Evolutionary conservation across 2,329 filamentous ascomycete species (phyloP).

Genomic region (Ophiosphaerella herpotricha): DNA sequence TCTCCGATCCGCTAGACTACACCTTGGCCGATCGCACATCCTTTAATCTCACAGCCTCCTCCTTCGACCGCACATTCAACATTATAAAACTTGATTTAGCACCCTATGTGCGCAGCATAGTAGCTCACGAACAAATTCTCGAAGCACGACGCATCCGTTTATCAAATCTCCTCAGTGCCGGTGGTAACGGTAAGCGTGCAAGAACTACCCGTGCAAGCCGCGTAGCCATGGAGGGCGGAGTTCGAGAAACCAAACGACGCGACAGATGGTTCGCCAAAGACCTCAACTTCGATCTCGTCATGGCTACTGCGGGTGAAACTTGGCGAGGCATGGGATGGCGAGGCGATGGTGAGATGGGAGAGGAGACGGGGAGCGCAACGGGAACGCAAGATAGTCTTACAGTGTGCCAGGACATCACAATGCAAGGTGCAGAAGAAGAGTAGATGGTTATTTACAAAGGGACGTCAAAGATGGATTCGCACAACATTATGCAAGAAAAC

Average conservation of each 20-base stretch:
- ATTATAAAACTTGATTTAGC: slow-evolving; percentile 78
- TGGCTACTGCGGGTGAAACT: slow-evolving; percentile 60
- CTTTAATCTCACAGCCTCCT: slow-evolving; percentile 66
- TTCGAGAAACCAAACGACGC: slow-evolving; percentile 66
- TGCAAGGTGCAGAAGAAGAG: neutral
- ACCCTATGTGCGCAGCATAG: slow-evolving; percentile 86
- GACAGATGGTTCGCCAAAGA: slow-evolving; percentile 73
- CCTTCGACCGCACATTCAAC: slow-evolving; percentile 73
- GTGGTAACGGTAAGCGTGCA: slow-evolving; percentile 61
- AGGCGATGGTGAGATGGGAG: slow-evolving; percentile 3
- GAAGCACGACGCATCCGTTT: slow-evolving; percentile 69
- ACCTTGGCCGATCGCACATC: slow-evolving; percentile 37
- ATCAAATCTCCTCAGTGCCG: slow-evolving; percentile 66
- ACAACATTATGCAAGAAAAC: neutral
- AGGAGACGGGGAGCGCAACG: slow-evolving; percentile 8
- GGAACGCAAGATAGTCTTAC: slow-evolving; percentile 12
- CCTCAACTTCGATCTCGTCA: slow-evolving; percentile 64
- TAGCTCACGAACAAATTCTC: slow-evolving; percentile 73
- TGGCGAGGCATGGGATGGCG: slow-evolving; percentile 47
- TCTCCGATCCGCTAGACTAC: slow-evolving; percentile 47
- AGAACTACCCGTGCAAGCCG: slow-evolving; percentile 75
- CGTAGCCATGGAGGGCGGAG: slow-evolving; percentile 76
- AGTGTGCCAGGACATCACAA: slow-evolving; percentile 6
- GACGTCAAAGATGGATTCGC: neutral
- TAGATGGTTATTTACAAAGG: neutral